Evolutionary conservation across 1,284 basidiomycete genomes (phyloP).

Genomic region (Cryptococcus wingfieldii): DNA sequence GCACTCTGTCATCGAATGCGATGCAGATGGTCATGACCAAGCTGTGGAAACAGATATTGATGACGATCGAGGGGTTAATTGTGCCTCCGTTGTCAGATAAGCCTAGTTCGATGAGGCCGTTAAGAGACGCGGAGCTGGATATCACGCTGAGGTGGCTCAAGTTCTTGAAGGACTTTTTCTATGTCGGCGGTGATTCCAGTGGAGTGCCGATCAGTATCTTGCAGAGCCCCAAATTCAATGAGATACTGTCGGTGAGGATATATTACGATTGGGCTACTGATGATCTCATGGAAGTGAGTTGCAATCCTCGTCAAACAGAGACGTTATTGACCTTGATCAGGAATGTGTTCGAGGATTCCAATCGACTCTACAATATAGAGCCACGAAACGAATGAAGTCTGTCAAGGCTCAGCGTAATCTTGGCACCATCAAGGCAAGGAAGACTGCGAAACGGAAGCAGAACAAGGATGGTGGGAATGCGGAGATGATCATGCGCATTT

Average conservation of each 20-base stretch:
- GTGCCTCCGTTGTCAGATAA: conserved; percentile 87
- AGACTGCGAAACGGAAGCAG: conserved; percentile 77
- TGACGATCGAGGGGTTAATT: conserved; percentile 79
- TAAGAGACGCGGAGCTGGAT: conserved; percentile 93
- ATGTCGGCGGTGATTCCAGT: conserved; percentile 86
- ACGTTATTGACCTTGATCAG: conserved; percentile 4
- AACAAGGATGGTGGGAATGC: conserved; percentile 63
- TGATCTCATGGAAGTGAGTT: conserved; percentile 70
- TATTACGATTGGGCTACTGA: conserved; percentile 96
- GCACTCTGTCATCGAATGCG: conserved; percentile 74
- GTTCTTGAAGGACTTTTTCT: conserved; percentile 93
- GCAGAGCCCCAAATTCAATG: conserved; percentile 95
- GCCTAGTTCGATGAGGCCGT: conserved; percentile 82
- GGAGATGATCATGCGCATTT: conserved; percentile 85
- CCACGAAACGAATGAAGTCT: conserved; percentile 84
- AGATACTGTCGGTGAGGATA: conserved; percentile 78
- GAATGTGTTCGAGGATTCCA: conserved; percentile 81
- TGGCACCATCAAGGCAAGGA: conserved; percentile 91
- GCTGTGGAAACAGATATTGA: conserved; percentile 95
- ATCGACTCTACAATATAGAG: conserved; percentile 65
- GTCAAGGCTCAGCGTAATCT: conserved; percentile 79
- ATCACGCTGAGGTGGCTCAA: conserved; percentile 98
- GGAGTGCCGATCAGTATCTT: conserved; percentile 74
- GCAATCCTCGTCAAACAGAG: not conserved
- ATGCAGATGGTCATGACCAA: conserved; percentile 90